Percentiles rank a stretch among this genome's conserved stretches.
These are phyloP conservation scores for Podaxis rugospora DNA, from an alignment of 768 basidiomycete species.

Conservation along the genomic window DNA sequence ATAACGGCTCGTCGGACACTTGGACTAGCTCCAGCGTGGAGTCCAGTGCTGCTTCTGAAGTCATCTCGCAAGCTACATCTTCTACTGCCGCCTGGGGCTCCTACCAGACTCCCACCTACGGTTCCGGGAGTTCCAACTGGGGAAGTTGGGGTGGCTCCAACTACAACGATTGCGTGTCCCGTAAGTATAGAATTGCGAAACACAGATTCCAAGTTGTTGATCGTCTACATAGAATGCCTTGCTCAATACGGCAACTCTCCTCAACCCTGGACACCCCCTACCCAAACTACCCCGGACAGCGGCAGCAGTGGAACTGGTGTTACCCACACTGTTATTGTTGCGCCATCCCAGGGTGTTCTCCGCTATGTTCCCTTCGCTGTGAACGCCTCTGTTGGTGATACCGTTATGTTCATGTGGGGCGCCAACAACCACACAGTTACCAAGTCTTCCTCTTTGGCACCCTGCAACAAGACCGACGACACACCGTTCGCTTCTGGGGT, in stretches of 20 bases:
- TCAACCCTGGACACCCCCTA: constrained; percentile 29
- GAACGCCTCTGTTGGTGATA: constrained; percentile 76
- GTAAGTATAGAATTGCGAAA: constrained; percentile 34
- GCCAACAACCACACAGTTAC: constrained; percentile 83
- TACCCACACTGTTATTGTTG: constrained; percentile 75
- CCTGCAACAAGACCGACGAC: constrained; percentile 71
- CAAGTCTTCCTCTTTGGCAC: constrained; percentile 59
- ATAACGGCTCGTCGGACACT: constrained; percentile 1
- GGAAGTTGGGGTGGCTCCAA: constrained; percentile 41
- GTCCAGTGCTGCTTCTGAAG: not conserved
- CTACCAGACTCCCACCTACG: constrained; percentile 41
- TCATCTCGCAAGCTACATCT: constrained; percentile 9
- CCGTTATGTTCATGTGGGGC: constrained; percentile 72
- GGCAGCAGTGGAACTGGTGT: constrained; percentile 39
- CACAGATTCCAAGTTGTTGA: not conserved
- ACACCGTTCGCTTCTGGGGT: constrained; percentile 59
- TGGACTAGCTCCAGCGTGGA: constrained; percentile 1
- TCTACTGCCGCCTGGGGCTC: constrained; percentile 20
- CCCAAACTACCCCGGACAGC: constrained; percentile 27
- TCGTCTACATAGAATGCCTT: constrained; percentile 49
- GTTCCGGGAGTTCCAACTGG: constrained; percentile 61
- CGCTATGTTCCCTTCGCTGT: constrained; percentile 72
- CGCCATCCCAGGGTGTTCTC: constrained; percentile 70
- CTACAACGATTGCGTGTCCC: constrained; percentile 68
- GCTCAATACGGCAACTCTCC: constrained; percentile 46